These are phyloP conservation scores for Chlamydomonas sphaeroides DNA, from an alignment of 139 green algal species.

Conservation along the genomic window DNA sequence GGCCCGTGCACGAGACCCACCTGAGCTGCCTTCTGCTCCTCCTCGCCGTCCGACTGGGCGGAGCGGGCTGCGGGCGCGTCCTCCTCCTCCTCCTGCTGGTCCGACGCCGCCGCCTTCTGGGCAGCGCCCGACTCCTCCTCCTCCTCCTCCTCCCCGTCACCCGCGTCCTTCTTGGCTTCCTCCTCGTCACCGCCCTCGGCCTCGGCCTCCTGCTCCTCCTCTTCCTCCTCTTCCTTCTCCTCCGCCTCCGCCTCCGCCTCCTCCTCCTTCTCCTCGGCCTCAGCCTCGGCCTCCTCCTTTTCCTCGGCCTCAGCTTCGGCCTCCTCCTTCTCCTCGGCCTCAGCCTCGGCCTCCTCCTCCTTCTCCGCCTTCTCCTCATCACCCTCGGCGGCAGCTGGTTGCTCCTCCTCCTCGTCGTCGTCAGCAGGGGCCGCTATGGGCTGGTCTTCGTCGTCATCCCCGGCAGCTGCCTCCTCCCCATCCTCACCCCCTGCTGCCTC, in stretches of 20 bases:
- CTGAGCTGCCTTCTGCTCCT: too few relatives aligned
- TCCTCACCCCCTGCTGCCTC: not conserved
- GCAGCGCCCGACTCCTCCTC: not conserved
- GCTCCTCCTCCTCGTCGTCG: not conserved
- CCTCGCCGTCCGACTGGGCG: not conserved
- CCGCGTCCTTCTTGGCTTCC: too few relatives aligned
- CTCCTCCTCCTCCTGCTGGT: conserved; percentile 4
- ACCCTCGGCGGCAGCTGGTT: not conserved
- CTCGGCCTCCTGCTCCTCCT: too few relatives aligned
- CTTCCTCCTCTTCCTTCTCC: too few relatives aligned
- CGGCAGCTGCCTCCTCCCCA: not conserved
- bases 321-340: not conserved
- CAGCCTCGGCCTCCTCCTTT: too few relatives aligned
- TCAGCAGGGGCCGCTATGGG: not conserved
- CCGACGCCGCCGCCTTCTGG: not conserved
- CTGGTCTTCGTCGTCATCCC: not conserved
- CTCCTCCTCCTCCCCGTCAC: not conserved
- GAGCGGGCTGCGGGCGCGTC: not conserved
- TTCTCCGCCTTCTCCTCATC: not conserved
- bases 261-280: not conserved
- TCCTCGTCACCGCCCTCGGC: not conserved
- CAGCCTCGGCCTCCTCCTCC: not conserved
- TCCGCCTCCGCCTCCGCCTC: not conserved
- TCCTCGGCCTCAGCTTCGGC: not conserved
- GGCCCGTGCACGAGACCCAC: too few relatives aligned